Conservation (phyloP, 1,284 basidiomycete species). For the Ceratobasidium sp. region DNA sequence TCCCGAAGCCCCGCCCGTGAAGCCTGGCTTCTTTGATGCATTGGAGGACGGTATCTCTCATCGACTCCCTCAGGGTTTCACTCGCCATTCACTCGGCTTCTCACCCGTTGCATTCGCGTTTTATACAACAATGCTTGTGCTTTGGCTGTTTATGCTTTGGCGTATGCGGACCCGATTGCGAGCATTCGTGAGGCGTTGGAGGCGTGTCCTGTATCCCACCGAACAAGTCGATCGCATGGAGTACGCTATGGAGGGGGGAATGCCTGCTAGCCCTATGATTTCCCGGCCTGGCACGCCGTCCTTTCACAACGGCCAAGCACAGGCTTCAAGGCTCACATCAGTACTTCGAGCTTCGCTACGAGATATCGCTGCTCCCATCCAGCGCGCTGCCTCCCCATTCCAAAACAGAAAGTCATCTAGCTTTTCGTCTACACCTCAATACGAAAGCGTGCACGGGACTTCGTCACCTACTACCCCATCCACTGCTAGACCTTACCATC, state of each 20-base stretch:
- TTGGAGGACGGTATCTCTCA: constrained; percentile 69
- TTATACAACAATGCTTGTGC: constrained; percentile 51
- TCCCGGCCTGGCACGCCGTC: constrained; percentile 36
- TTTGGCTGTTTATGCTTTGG: constrained; percentile 38
- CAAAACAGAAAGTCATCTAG: constrained; percentile 37
- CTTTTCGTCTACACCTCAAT: constrained; percentile 27
- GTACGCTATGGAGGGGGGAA: constrained; percentile 43
- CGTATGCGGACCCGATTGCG: constrained; percentile 47
- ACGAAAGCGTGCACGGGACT: constrained; percentile 3
- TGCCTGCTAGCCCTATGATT: constrained; percentile 23
- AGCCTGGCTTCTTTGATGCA: constrained; percentile 39
- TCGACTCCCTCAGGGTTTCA: constrained; percentile 69
- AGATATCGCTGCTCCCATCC: constrained; percentile 25
- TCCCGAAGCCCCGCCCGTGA: constrained; percentile 12
- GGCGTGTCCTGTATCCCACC: constrained; percentile 34
- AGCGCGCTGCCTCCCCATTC: constrained; percentile 39
- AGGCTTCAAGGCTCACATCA: constrained; percentile 34
- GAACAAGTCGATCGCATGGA: constrained; percentile 39
- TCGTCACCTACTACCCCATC: constrained; percentile 10
- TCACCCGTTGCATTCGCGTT: constrained; percentile 70
- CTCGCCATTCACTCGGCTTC: constrained; percentile 71
- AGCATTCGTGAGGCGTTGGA: constrained; percentile 31
- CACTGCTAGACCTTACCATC: constrained; percentile 32
- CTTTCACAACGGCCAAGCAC: constrained; percentile 22
- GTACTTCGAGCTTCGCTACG: constrained; percentile 38